Evolutionary conservation across 208 protist genomes (phyloP).

Genomic region (Wallacemonas sp.): DNA sequence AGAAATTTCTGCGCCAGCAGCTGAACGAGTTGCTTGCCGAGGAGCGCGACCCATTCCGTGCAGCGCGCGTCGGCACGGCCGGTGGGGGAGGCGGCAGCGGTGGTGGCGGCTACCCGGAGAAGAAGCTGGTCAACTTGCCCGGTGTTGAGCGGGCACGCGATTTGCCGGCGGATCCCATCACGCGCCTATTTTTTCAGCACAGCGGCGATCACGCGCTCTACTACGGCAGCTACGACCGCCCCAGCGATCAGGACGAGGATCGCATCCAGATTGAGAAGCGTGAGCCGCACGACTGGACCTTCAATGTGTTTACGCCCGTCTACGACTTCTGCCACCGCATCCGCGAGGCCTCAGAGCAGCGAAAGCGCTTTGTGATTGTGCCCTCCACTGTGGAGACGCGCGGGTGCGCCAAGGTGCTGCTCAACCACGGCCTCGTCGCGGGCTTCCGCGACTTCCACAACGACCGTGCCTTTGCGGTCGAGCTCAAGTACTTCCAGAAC

Average conservation of each 20-base stretch:
- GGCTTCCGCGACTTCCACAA: slow-evolving; percentile 94
- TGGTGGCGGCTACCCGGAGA: slow-evolving; percentile 35
- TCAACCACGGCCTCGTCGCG: slow-evolving; percentile 85
- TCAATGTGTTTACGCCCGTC: slow-evolving; percentile 76
- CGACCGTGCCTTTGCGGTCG: slow-evolving; percentile 89
- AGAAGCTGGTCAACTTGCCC: slow-evolving; percentile 71
- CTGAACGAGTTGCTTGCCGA: slow-evolving; percentile 80
- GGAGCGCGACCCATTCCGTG: slow-evolving; percentile 52
- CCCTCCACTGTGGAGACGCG: slow-evolving; percentile 88
- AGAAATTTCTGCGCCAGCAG: slow-evolving; percentile 72
- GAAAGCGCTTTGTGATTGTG: slow-evolving; percentile 91
- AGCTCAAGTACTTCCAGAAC: slow-evolving; percentile 92
- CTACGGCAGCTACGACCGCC: slow-evolving; percentile 87
- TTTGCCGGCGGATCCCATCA: slow-evolving; percentile 89
- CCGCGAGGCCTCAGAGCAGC: slow-evolving; percentile 83
- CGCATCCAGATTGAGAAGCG: slow-evolving; percentile 87
- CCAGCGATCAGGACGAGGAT: slow-evolving; percentile 75
- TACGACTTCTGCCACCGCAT: slow-evolving; percentile 93
- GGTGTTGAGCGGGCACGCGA: slow-evolving; percentile 84
- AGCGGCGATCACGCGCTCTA: slow-evolving; percentile 91
- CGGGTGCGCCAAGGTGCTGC: slow-evolving; percentile 86
- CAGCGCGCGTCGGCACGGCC: slow-evolving; percentile 12
- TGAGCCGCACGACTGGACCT: slow-evolving; percentile 66
- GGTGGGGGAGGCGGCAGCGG: slow-evolving; percentile 16
- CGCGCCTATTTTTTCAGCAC: slow-evolving; percentile 92